Evolutionary conservation across 306 rosid species (phyloP), one percentile per base, ranked within the genome.

Genomic region (Cicer chorassanicum): DNA sequence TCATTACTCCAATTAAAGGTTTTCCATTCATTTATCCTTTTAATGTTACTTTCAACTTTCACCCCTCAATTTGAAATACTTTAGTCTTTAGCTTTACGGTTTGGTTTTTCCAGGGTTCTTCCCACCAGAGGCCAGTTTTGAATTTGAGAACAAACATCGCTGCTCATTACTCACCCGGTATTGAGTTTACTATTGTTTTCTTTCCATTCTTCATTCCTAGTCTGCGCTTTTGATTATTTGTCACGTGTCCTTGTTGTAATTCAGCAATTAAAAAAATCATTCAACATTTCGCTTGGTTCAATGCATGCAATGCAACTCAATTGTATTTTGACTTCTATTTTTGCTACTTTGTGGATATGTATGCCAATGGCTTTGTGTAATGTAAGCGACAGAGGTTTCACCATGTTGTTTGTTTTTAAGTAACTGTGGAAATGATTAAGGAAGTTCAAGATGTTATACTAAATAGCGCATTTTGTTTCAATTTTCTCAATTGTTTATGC

Each of bases 1-100:
- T 90, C 96, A 48, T 42, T 77, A 43, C 66, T 86, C 86, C 88
- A 87, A 43, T 80, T 86, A 78, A 84, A 63, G 89, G 98, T 89
- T 74, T 13, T 18, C 42, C 40, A 9, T 34, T 44, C 0, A 1
- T 60, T 5, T 34, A 14, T 65, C 12, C 0, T 14, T 41, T 69
- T 38, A 36, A 34, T 55, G 24, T 16, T 24, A 14, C 15, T 57
- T 59, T 56, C 38, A 24, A 57, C 16, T 55, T 19, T 19, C 3
- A 18, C 1, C 64, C 12, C 41, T 24, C 12, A 12, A 21, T 19
- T 56, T 7, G 7, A 56, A 56, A 4, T 56, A 14, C 2, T 8
- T 55, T 5, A 56, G 12, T 6, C 5, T 5, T 19, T 29, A 29
- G 36, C 36, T 29, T n/a, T 50, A 49, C 7, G 79, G 45, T 63